phyloP scores from a whole-genome alignment of 805 yeast genomes.

The Teunomyces kruisii region DNA sequence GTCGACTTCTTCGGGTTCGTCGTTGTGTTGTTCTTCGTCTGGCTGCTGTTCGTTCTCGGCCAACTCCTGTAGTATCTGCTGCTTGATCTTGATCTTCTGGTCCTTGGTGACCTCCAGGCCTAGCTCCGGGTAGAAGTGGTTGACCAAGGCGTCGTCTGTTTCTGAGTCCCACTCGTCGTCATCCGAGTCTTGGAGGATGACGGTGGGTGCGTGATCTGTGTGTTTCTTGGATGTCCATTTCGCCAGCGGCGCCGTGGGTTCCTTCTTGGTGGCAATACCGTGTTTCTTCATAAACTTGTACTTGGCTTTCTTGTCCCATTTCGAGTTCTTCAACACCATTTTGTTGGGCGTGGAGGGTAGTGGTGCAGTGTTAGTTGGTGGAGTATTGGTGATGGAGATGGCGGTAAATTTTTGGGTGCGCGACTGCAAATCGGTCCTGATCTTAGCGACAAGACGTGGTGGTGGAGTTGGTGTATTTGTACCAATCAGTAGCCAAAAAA shows the following conservation, averaged over 20 bases:
- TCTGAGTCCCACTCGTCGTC: constrained; percentile 42
- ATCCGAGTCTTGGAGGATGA: constrained; percentile 28
- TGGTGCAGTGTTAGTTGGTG: no score
- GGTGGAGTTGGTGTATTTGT: no score
- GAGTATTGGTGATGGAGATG: no score
- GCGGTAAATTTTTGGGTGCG: no score
- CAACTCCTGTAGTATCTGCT: constrained; percentile 31
- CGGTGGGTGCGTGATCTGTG: constrained; percentile 8
- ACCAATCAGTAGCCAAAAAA: no score
- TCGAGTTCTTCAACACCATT: constrained; percentile 44
- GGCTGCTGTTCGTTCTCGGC: constrained; percentile 16
- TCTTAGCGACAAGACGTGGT: no score
- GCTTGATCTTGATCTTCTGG: constrained; percentile 35
- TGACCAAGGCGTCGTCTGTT: constrained; percentile 38
- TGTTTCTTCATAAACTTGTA: constrained; percentile 39
- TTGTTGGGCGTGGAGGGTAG: neutral
- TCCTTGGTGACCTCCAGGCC: constrained; percentile 36
- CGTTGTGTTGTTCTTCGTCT: constrained; percentile 3
- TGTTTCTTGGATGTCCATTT: constrained; percentile 37
- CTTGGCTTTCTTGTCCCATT: constrained; percentile 47
- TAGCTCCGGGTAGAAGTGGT: constrained; percentile 40
- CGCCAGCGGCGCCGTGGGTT: constrained; percentile 14
- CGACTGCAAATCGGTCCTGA: no score
- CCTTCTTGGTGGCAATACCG: constrained; percentile 23
- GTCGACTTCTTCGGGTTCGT: constrained; percentile 9